phyloP scores from a whole-genome alignment of 106 monocot genomes.

The Acorus gramineus region DNA sequence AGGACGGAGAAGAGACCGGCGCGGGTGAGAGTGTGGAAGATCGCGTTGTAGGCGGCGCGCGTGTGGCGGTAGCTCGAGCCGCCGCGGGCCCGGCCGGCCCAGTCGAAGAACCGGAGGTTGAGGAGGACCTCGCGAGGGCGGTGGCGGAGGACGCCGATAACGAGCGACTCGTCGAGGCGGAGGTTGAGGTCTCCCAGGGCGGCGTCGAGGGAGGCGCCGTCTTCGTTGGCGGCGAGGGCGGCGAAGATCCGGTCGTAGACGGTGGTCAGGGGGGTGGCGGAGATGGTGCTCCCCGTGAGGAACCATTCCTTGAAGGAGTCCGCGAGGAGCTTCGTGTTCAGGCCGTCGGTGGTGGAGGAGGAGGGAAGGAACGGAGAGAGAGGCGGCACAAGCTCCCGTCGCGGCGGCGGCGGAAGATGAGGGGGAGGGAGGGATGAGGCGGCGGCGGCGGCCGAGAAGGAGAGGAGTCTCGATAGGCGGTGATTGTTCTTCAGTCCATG shows the following conservation, averaged over 20 bases:
- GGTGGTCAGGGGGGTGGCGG: constrained; percentile 3
- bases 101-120: constrained; percentile 58
- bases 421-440: constrained; percentile 5
- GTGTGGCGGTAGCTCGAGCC: constrained; percentile 51
- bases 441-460: constrained; percentile 7
- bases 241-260: constrained; percentile 22
- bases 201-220: constrained; percentile 31
- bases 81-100: constrained; percentile 85
- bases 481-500: too few species aligned
- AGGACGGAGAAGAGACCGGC: constrained; percentile 30
- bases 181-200: neutral
- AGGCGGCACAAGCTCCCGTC: too few species aligned
- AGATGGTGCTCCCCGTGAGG: constrained; percentile 30
- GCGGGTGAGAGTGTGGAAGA: constrained; percentile 45
- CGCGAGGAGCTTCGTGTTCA: constrained; percentile 1
- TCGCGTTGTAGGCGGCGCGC: constrained; percentile 48
- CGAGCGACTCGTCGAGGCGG: neutral
- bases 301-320: constrained; percentile 28
- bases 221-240: constrained; percentile 26
- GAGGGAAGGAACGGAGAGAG: neutral
- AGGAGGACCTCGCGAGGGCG: constrained; percentile 6
- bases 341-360: neutral
- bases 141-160: neutral
- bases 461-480: neutral
- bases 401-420: neutral